These are phyloP conservation scores for Trichoderma sp. DNA, from an alignment of 2,329 filamentous ascomycete species.

Conservation along the genomic window DNA sequence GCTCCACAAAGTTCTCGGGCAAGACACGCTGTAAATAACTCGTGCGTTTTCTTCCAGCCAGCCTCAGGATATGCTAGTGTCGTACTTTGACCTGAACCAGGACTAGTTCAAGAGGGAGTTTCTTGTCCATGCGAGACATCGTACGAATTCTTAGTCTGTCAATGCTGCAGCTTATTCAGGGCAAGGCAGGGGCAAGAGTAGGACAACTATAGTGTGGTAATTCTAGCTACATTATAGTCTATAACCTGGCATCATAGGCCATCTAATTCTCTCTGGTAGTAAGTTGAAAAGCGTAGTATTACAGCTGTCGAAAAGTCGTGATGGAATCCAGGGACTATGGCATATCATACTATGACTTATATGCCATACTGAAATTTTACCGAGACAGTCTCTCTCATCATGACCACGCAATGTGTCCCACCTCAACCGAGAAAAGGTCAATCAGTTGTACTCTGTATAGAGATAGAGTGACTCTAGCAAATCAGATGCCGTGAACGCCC, in stretches of 20 bases:
- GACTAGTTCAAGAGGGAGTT: not conserved
- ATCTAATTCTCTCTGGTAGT: not conserved
- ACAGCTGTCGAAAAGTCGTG: not conserved
- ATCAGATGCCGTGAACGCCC: not conserved
- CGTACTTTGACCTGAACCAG: slow-evolving; percentile 19
- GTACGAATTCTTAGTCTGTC: not conserved
- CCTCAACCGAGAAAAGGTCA: not conserved
- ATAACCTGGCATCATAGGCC: not conserved
- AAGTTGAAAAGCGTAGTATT: not conserved
- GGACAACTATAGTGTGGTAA: not conserved
- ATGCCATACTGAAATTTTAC: not conserved
- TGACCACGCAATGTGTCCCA: not conserved
- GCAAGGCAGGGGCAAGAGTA: not conserved
- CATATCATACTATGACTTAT: not conserved
- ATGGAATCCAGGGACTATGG: no score
- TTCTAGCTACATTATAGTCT: not conserved
- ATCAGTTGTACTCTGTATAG: not conserved
- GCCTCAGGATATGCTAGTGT: slow-evolving; percentile 10
- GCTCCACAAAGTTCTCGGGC: not conserved
- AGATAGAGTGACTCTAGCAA: not conserved
- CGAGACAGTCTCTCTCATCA: not conserved
- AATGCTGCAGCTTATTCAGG: slow-evolving; percentile 24
- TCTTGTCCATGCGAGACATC: slow-evolving; percentile 1
- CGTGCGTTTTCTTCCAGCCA: not conserved
- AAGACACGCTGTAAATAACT: not conserved